Conservation (phyloP, 495 filamentous ascomycete genomes). For the Aspergillus leporis region DNA sequence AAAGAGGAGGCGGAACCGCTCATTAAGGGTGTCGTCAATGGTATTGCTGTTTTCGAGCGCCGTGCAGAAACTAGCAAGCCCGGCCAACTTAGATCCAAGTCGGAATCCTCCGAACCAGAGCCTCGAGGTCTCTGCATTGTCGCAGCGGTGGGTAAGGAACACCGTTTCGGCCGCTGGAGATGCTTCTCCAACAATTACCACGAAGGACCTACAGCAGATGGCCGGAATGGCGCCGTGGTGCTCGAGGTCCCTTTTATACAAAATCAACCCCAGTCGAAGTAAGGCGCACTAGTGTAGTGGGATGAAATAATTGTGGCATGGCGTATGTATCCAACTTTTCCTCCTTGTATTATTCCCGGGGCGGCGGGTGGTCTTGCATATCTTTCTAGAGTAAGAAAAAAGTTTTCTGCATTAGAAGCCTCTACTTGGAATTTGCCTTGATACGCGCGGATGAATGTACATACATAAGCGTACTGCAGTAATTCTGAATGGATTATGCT, state of each 20-base stretch:
- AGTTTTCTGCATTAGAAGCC: constrained; percentile 7
- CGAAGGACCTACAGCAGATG: constrained; percentile 51
- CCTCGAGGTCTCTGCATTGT: constrained; percentile 75
- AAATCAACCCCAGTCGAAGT: constrained; percentile 8
- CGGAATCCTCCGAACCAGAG: constrained; percentile 49
- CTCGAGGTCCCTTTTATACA: constrained; percentile 69
- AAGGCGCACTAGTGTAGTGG: constrained; percentile 5
- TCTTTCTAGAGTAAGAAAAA: constrained; percentile 6
- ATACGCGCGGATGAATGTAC: constrained; percentile 1
- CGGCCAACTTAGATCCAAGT: constrained; percentile 34
- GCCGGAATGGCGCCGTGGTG: constrained; percentile 74
- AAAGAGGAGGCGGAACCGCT: constrained; percentile 30
- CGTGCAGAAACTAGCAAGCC: constrained; percentile 36
- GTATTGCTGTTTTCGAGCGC: constrained; percentile 77
- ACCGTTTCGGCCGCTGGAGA: constrained; percentile 77
- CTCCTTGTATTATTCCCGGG: constrained; percentile 21
- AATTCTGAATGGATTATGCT: background rate
- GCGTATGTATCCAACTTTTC: constrained; percentile 19
- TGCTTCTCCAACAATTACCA: constrained; percentile 43
- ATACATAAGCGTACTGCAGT: background rate
- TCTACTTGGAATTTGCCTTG: background rate
- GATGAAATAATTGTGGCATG: constrained; percentile 10
- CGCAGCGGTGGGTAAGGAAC: constrained; percentile 81
- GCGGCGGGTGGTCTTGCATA: constrained; percentile 23
- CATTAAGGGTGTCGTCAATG: constrained; percentile 80